Conservation (phyloP, 805 yeast species). For the Metschnikowia vanudenii region DNA sequence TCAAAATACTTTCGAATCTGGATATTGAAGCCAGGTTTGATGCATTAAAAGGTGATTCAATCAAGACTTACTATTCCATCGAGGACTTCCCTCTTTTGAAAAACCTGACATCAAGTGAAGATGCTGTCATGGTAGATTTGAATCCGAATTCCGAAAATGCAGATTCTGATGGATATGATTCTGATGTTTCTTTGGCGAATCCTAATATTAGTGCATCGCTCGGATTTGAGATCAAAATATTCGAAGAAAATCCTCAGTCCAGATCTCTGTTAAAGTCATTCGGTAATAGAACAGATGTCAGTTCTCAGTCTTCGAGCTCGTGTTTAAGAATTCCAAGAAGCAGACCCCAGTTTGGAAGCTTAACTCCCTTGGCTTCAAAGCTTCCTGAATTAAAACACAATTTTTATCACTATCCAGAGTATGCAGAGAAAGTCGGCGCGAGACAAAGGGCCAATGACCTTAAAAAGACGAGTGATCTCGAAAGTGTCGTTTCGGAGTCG, state of each 20-base stretch:
- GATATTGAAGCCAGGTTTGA: constrained; percentile 25
- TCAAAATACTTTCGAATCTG: constrained; percentile 24
- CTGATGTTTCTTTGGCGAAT: constrained; percentile 52
- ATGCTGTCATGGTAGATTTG: constrained; percentile 21
- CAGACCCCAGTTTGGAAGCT: constrained; percentile 38
- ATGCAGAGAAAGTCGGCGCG: constrained; percentile 1
- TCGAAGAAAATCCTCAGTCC: constrained; percentile 21
- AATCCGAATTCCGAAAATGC: not conserved
- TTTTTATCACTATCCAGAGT: constrained; percentile 33
- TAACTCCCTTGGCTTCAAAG: constrained; percentile 34
- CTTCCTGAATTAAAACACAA: constrained; percentile 30
- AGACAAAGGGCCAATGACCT: not conserved
- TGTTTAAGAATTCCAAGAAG: constrained; percentile 46
- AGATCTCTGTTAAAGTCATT: not conserved
- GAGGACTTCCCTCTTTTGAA: constrained; percentile 37
- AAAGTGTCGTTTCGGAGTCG: not conserved
- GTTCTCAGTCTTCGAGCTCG: not conserved
- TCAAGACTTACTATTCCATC: constrained; percentile 20
- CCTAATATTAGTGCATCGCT: constrained; percentile 50
- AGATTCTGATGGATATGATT: constrained; percentile 35
- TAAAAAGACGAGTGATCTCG: not conserved
- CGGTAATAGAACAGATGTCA: not conserved
- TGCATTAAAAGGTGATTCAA: constrained; percentile 17
- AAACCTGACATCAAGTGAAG: constrained; percentile 7
- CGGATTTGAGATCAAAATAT: constrained; percentile 47